phyloP scores from a whole-genome alignment of 305 asterid species.

The Andrographis paniculata region DNA sequence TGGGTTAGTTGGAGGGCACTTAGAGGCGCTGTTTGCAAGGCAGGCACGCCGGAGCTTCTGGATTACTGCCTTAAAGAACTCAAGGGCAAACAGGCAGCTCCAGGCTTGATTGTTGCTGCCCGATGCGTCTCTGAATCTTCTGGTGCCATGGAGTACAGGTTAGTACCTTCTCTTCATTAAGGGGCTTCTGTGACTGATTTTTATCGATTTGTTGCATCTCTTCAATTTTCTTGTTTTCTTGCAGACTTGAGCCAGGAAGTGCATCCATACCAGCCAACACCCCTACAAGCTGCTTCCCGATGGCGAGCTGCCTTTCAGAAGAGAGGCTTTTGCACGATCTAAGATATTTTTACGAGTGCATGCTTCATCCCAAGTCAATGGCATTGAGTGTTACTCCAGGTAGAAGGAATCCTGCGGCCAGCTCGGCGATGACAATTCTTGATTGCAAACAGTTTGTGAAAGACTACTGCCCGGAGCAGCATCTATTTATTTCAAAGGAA shows the following conservation, averaged over 20 bases:
- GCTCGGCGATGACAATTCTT: constrained; percentile 48
- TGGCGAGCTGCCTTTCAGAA: constrained; percentile 42
- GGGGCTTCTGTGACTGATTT: too few species aligned
- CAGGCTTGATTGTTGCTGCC: constrained; percentile 62
- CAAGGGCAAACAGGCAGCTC: constrained; percentile 69
- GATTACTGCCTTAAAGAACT: constrained; percentile 89
- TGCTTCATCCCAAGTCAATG: constrained; percentile 65
- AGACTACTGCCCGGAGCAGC: constrained; percentile 45
- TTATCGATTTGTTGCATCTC: too few species aligned
- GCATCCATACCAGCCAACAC: constrained; percentile 26
- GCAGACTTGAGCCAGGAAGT: constrained; percentile 69
- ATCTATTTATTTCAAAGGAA: constrained; percentile 24
- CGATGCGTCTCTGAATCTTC: constrained; percentile 64
- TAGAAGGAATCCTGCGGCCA: constrained; percentile 30
- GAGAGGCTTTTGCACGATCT: constrained; percentile 61
- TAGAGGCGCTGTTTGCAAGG: constrained; percentile 84
- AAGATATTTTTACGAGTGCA: constrained; percentile 50
- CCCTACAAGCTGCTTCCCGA: constrained; percentile 14
- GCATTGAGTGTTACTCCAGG: constrained; percentile 33
- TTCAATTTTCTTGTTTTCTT: background rate
- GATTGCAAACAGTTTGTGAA: constrained; percentile 93
- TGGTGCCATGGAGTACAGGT: constrained; percentile 86
- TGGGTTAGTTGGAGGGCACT: constrained; percentile 97
- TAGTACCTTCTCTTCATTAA: constrained; percentile 2
- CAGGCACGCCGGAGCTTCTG: constrained; percentile 75